Percentiles rank a stretch among this genome's conserved stretches.
Conservation (phyloP, 2,329 filamentous ascomycete species). For the Raffaelea albimanens region DNA sequence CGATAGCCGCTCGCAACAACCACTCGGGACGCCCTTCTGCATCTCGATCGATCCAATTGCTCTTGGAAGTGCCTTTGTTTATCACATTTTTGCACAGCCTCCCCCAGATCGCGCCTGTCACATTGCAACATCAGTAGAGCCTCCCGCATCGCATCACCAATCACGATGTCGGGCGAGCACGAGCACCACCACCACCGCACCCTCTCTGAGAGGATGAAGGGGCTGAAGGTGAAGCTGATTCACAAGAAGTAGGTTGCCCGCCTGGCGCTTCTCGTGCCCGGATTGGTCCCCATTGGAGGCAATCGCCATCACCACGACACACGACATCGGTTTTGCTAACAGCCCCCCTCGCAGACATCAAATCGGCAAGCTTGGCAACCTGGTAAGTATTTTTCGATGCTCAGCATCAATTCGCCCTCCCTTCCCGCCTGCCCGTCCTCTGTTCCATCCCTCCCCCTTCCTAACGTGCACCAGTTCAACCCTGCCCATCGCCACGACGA, state of each 20-base stretch:
- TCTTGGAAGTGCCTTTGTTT: no score
- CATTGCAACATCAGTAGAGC: no score
- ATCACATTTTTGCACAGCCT: no score
- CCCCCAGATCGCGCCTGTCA: no score
- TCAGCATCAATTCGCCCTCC: not conserved
- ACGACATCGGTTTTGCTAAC: not conserved
- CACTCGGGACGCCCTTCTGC: no score
- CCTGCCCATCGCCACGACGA: conserved; percentile 88
- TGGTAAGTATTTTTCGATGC: conserved; percentile 30
- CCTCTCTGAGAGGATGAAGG: not conserved
- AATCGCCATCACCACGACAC: no score
- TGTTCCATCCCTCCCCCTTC: not conserved
- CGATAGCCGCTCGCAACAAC: no score
- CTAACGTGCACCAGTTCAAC: conserved; percentile 56
- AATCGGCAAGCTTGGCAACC: conserved; percentile 53
- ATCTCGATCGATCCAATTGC: no score
- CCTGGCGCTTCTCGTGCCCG: not conserved
- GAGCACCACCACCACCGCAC: conserved; percentile 15
- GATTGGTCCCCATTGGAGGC: not conserved
- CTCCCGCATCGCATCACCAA: not conserved
- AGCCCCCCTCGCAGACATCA: conserved; percentile 31
- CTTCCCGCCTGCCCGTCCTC: no score
- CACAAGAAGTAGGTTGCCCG: not conserved
- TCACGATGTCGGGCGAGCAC: conserved; percentile 7
- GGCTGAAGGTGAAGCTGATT: not conserved